Percentiles rank a stretch among this genome's conserved stretches.
Conservation (phyloP, 1,284 basidiomycete genomes). For the Coniophora puteana region DNA sequence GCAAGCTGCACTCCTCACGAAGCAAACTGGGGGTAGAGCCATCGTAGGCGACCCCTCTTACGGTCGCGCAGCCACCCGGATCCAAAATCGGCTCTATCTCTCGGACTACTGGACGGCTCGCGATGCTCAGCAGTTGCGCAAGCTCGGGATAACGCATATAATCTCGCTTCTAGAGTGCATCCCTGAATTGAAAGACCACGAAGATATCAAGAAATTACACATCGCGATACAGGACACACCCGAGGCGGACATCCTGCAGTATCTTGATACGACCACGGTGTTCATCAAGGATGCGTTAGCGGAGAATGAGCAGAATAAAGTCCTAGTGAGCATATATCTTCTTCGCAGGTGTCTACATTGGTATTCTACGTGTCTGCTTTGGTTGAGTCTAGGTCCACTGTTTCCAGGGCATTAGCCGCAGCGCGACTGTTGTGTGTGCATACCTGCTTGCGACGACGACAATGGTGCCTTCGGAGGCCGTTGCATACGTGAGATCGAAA, state of each 20-base stretch:
- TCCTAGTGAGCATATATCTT: conserved; percentile 50
- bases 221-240: conserved; percentile 52
- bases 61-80: conserved; percentile 40
- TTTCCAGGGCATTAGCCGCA: conserved; percentile 77
- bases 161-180: conserved; percentile 54
- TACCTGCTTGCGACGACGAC: conserved; percentile 67
- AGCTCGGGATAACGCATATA: conserved; percentile 67
- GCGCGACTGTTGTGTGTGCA: conserved; percentile 78
- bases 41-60: conserved; percentile 11
- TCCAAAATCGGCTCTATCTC: conserved; percentile 63
- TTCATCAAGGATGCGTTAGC: conserved; percentile 59
- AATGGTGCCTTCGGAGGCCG: conserved; percentile 51
- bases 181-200: conserved; percentile 47
- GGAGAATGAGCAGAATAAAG: conserved; percentile 49
- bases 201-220: conserved; percentile 43
- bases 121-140: conserved; percentile 39
- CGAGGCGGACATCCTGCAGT: conserved; percentile 51
- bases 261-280: conserved; percentile 58
- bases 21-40: conserved; percentile 11
- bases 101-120: conserved; percentile 57
- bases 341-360: conserved; percentile 9
- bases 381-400: conserved; percentile 61
- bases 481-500: conserved; percentile 51
- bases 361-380: background rate
- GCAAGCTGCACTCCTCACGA: conserved; percentile 23